Base-by-base conservation (phyloP, 495 filamentous ascomycete genomes). In the Aspergillus mulundensis region DNA sequence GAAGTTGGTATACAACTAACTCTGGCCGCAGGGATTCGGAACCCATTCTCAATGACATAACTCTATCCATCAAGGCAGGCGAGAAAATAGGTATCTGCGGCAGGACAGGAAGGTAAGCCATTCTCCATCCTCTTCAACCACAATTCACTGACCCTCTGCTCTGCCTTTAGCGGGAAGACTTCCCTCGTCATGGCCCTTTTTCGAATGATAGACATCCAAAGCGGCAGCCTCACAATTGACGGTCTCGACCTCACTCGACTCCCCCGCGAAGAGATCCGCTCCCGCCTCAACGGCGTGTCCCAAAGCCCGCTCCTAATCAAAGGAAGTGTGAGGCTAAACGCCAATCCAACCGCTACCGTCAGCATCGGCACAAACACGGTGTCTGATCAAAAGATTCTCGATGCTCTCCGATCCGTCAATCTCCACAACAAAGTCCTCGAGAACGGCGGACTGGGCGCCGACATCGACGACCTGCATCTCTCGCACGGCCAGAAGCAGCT, bases 401-500 rank as follows among this genome's bases (percentile, higher is more conserved):
- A 64, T 5, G 80, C 78, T 0, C 74, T 86, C 28, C 64, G 74
- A 42, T 68, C 69, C 12, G 79, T 86, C 21, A 66, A 67, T 3
- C 68, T 84, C 19, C 77, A 75, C 65, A 50, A 68, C 1, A 71
- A 78, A 24, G 64, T 86, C 45, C 34, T 69, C n/a, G 72, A 76
- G 36, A 73, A 77, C 20, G 82, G 79, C 0, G 79, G 76, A 0
- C 70, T 87, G 0, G 74, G 76, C 46, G 75, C 73, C 1, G 70
- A 77, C 10, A 74, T 86, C 44, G 73, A 75, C 7, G 73, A 70
- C 11, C 69, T 77, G 40, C 70, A 72, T 57, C 73, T 87, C 5
- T 84, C 79, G 0, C 77, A 81, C 44, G 86, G 86, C 0, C 84
- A 89, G 59, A 73, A 73, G 34, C 86, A 88, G 68, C 77, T 89